These are phyloP conservation scores for Zymoseptoria tritici DNA, from an alignment of 2,329 filamentous ascomycete species.

Conservation along the genomic window DNA sequence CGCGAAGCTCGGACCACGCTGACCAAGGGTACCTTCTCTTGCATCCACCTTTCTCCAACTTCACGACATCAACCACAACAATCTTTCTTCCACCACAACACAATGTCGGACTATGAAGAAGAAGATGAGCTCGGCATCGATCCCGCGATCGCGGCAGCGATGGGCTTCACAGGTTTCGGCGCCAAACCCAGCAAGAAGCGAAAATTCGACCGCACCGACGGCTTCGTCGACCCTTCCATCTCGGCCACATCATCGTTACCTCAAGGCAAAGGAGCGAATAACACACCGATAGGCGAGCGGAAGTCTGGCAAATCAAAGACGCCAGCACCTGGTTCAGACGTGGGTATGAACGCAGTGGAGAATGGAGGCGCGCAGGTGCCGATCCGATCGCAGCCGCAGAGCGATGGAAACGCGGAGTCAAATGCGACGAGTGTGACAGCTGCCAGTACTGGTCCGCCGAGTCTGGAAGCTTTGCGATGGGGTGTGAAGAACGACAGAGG, in stretches of 20 bases:
- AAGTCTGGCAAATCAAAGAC: background rate
- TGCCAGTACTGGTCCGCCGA: constrained; percentile 8
- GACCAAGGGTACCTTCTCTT: background rate
- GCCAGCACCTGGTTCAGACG: background rate
- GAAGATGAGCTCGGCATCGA: constrained; percentile 36
- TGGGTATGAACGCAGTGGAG: background rate
- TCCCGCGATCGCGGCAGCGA: constrained; percentile 55
- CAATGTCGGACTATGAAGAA: background rate
- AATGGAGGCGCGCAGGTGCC: background rate
- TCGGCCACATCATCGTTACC: constrained; percentile 26
- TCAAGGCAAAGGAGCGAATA: constrained; percentile 27
- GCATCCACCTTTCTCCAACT: background rate
- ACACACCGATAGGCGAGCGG: constrained; percentile 15
- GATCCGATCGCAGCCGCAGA: background rate
- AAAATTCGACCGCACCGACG: constrained; percentile 53
- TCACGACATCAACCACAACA: background rate
- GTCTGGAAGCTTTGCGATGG: constrained; percentile 32
- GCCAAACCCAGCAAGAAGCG: constrained; percentile 56
- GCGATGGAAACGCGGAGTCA: background rate
- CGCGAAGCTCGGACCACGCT: background rate
- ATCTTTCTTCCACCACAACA: background rate
- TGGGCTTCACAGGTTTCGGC: constrained; percentile 71
- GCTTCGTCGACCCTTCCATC: constrained; percentile 36
- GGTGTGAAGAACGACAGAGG: constrained; percentile 45
- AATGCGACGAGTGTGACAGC: background rate